These are phyloP conservation scores for Nemania diffusa DNA, from an alignment of 2,329 filamentous ascomycete genomes.

Conservation along the genomic window DNA sequence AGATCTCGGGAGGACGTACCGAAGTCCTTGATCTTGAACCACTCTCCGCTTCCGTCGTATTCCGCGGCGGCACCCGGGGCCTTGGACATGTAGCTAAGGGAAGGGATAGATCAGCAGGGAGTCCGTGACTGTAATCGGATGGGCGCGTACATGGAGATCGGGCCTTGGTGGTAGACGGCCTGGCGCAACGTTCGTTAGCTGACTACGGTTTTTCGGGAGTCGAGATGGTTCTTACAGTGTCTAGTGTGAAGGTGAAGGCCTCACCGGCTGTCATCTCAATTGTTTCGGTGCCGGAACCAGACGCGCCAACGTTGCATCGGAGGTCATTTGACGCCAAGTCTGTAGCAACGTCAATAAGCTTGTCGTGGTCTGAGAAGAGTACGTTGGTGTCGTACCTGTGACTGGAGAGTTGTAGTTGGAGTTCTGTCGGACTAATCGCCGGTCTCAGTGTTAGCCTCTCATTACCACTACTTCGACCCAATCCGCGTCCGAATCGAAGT, in stretches of 20 bases:
- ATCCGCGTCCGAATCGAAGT: neutral
- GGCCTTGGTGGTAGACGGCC: slow-evolving; percentile 58
- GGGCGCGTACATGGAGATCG: slow-evolving; percentile 50
- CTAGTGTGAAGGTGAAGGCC: slow-evolving; percentile 53
- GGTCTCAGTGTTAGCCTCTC: slow-evolving; percentile 12
- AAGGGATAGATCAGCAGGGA: neutral
- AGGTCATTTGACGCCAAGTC: slow-evolving; percentile 54
- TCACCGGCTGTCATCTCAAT: slow-evolving; percentile 52
- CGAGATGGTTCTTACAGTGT: slow-evolving; percentile 41
- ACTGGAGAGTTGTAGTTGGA: slow-evolving; percentile 61
- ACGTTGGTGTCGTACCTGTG: slow-evolving; percentile 45
- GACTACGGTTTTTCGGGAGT: neutral
- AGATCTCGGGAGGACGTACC: slow-evolving; percentile 35
- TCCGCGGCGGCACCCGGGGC: slow-evolving; percentile 50
- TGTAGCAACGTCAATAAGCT: slow-evolving; percentile 35
- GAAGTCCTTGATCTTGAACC: slow-evolving; percentile 57
- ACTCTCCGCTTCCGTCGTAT: slow-evolving; percentile 54
- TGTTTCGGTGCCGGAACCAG: slow-evolving; percentile 49
- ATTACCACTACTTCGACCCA: neutral
- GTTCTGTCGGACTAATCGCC: slow-evolving; percentile 54
- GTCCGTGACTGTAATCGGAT: no score
- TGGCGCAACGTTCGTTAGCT: slow-evolving; percentile 29
- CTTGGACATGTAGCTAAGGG: slow-evolving; percentile 54
- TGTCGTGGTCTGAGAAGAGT: neutral
- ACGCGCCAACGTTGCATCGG: slow-evolving; percentile 55